phyloP scores from a whole-genome alignment of 2,329 filamentous ascomycete genomes.

The Penicillium occitanis region DNA sequence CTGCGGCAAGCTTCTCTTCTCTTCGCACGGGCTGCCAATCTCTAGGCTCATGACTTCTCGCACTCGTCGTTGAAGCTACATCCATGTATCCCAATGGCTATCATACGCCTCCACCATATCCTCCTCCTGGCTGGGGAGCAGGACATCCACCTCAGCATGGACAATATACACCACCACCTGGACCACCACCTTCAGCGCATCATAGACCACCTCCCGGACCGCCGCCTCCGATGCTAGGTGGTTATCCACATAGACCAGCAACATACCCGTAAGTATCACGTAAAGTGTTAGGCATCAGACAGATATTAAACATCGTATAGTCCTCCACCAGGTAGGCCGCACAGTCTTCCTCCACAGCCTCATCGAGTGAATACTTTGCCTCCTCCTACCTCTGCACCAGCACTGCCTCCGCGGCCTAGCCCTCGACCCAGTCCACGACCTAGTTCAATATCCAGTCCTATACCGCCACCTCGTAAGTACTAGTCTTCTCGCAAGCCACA shows the following conservation, averaged over 20 bases:
- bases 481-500: background rate
- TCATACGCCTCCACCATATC: constrained; percentile 13
- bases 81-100: constrained; percentile 16
- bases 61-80: background rate
- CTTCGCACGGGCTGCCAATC: background rate
- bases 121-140: constrained; percentile 15
- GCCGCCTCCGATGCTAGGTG: constrained; percentile 2
- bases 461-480: constrained; percentile 13
- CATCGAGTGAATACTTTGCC: constrained; percentile 12
- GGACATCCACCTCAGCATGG: constrained; percentile 8
- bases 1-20: background rate
- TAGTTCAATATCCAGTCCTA: constrained; percentile 1
- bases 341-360: constrained; percentile 18
- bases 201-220: constrained; percentile 8
- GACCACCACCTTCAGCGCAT: constrained; percentile 7
- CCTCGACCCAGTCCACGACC: constrained; percentile 6
- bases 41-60: constrained; percentile 1
- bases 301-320: constrained; percentile 1
- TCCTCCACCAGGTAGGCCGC: constrained; percentile 12
- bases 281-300: background rate
- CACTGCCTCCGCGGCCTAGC: constrained; percentile 18
- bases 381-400: constrained; percentile 12
- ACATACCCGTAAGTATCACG: constrained; percentile 21
- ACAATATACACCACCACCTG: constrained; percentile 15
- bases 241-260: constrained; percentile 14